These are phyloP conservation scores for Rhexocercosporidium sp. DNA, from an alignment of 2,329 filamentous ascomycete genomes.

Conservation along the genomic window DNA sequence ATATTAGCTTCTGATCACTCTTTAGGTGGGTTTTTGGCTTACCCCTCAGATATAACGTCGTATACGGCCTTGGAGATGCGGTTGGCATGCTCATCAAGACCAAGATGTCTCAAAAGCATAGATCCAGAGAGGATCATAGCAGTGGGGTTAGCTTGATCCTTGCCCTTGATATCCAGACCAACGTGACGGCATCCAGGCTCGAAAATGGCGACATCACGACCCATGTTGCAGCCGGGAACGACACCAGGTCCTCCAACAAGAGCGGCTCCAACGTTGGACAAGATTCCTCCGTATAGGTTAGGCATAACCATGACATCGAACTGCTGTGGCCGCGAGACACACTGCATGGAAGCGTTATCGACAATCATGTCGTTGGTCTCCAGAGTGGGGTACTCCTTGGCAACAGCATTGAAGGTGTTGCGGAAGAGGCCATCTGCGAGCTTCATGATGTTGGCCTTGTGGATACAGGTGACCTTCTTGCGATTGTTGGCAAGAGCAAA, in stretches of 20 bases:
- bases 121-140: constrained; percentile 92
- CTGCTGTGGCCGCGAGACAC: constrained; percentile 93
- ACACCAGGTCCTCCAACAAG: constrained; percentile 97
- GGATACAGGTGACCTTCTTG: constrained; percentile 99
- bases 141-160: constrained; percentile 98
- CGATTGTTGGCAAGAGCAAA: constrained; percentile 98
- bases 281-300: constrained; percentile 97
- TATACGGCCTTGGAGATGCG: constrained; percentile 89
- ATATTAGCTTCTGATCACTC: constrained; percentile 39
- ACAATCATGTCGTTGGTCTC: constrained; percentile 99
- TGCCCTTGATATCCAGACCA: constrained; percentile 99
- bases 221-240: constrained; percentile 99
- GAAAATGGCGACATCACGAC: constrained; percentile 96
- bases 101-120: constrained; percentile 97
- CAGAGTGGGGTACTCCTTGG: constrained; percentile 93
- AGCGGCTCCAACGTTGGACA: constrained; percentile 98
- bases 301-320: constrained; percentile 99
- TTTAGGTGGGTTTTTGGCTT: constrained; percentile 47
- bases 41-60: constrained; percentile 86
- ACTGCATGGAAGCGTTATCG: constrained; percentile 99
- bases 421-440: constrained; percentile 98
- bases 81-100: constrained; percentile 97
- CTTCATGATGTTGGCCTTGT: constrained; percentile 99
- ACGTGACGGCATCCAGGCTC: constrained; percentile 99
- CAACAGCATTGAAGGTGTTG: constrained; percentile 91